Conservation (phyloP, 2,329 filamentous ascomycete species). For the Penicillium olsonii region DNA sequence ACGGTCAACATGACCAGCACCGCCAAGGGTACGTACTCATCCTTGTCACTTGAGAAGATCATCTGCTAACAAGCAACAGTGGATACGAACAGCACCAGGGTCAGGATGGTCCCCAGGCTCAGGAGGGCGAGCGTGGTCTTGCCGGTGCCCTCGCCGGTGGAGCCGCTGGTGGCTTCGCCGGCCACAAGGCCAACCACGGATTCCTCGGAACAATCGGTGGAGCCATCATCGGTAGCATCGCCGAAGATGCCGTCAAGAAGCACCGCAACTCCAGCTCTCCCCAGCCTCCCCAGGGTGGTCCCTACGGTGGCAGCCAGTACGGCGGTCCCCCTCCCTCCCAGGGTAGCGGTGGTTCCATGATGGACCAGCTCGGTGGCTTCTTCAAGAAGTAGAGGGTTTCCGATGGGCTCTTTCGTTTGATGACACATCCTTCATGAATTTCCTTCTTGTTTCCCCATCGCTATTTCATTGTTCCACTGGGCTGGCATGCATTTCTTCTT, state of each 20-base stretch:
- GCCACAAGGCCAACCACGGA: conserved; percentile 51
- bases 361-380: conserved; percentile 39
- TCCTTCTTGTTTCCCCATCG: conserved; percentile 14
- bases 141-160: conserved; percentile 50
- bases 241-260: conserved; percentile 49
- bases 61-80: conserved; percentile 19
- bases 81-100: conserved; percentile 24
- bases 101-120: conserved; percentile 38
- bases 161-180: conserved; percentile 48
- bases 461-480: conserved; percentile 8
- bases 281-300: conserved; percentile 20
- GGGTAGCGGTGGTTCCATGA: conserved; percentile 24
- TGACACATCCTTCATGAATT: conserved; percentile 26
- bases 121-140: conserved; percentile 50
- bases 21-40: conserved; percentile 29
- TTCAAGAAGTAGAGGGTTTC: conserved; percentile 38
- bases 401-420: conserved; percentile 8
- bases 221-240: conserved; percentile 48
- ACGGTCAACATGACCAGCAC: conserved; percentile 30
- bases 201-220: conserved; percentile 51
- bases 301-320: conserved; percentile 21
- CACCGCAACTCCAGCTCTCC: conserved; percentile 38
- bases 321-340: conserved; percentile 26
- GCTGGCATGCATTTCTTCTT: conserved; percentile 20
- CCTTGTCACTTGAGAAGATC: not conserved